Evolutionary conservation across 2,329 filamentous ascomycete genomes (phyloP), one percentile per base, ranked within the genome.

Genomic region (Ophiostoma pallidulum): DNA sequence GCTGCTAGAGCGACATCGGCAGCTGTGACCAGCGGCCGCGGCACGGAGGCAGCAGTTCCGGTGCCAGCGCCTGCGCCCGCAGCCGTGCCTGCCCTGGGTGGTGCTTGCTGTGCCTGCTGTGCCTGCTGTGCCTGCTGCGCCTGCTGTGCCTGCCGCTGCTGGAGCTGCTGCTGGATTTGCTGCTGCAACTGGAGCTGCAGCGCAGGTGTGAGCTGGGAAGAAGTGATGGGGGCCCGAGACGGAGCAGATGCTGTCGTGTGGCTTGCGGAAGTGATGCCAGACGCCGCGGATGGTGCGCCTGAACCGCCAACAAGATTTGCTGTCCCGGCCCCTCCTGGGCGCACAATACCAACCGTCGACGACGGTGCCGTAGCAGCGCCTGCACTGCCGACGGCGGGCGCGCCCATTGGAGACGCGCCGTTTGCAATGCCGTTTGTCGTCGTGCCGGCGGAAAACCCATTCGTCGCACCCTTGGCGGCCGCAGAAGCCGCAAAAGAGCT

Each of bases 121-220:
- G 22, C 32, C 42, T 9, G 42, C 1, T 18, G 18, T 16, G 16
- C 19, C 16, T 28, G 31, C 16, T 28, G 31, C 8, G n/a, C 4
- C 20, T 43, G 41, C 22, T 19, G 20, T 16, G 19, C 35, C 13
- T 28, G 29, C 12, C 29, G 40, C 12, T 41, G 38, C 31, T 37
- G 43, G 35, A 39, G 26, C 9, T 45, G 42, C 31, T 33, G 31
- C 14, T 33, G 31, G 5, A 33, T n/a, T 12, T 33, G 10, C 31
- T 33, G 31, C 12, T 45, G 42, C 35, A 45, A 24, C 14, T 45
- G 43, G 13, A 31, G 35, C 8, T 45, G 43, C 13, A 32, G 22
- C 14, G 35, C 16, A 8, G 43, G 18, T 9, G 36, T 38, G 4
- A 45, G 36, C 43, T 39, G 36, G 3, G 26, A 13, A 13, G 26